Conservation (phyloP, 768 basidiomycete genomes). For the Pholiota molesta region DNA sequence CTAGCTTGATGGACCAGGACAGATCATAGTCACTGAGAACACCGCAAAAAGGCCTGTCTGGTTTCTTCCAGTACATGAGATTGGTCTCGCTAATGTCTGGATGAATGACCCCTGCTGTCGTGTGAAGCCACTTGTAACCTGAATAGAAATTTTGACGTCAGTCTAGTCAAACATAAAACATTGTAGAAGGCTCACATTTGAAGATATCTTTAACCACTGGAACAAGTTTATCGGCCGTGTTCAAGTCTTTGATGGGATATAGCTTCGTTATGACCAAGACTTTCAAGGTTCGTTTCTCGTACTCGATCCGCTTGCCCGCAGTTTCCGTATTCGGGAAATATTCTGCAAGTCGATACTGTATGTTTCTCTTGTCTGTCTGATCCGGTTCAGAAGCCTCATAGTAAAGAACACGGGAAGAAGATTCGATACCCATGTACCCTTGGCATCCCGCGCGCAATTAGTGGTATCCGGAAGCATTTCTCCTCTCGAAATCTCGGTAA, state of each 20-base stretch:
- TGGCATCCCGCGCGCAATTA: background rate
- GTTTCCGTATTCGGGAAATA: too few relatives aligned
- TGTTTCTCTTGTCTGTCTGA: background rate
- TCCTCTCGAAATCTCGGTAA: background rate
- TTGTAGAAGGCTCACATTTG: background rate
- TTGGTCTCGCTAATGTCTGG: background rate
- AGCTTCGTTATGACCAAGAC: background rate
- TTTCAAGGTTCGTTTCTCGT: background rate
- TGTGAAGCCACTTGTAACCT: background rate
- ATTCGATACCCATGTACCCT: background rate
- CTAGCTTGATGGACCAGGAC: background rate
- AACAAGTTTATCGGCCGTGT: background rate
- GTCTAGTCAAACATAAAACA: background rate
- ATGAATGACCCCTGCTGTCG: background rate
- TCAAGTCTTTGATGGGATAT: background rate
- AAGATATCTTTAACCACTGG: background rate
- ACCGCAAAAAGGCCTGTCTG: background rate
- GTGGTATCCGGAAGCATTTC: background rate
- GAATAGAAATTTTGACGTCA: background rate
- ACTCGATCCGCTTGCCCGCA: background rate
- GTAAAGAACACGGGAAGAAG: background rate
- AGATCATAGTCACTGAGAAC: background rate
- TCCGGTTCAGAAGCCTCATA: background rate
- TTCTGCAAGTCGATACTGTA: background rate
- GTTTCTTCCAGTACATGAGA: background rate